Evolutionary conservation across 176 grass and related monocot genomes (phyloP), one percentile per base, ranked within the genome.

Genomic region (Oryza glumipatula): DNA sequence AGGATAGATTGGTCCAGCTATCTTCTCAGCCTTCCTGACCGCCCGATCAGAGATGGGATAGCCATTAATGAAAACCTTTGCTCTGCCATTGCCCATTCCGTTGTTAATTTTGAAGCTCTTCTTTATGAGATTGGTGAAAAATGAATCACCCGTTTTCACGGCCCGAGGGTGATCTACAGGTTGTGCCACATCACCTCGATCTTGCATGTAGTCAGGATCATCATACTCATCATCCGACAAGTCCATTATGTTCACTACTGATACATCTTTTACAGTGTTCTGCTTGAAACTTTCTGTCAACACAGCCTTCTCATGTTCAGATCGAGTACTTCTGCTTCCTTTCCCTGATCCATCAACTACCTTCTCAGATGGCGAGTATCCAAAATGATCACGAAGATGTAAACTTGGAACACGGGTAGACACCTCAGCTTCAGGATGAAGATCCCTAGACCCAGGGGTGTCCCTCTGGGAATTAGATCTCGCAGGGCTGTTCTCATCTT

Each of bases 11-110:
- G 87, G 89, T 32, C 97, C 97, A 12, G 94, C 91, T 82, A 82
- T 85, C 82, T 99, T 99, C 86, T 96, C 97, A 11, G 94, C 94
- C 88, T 94, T 99, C 84, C 93, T 99, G 46, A 94, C 58, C 15
- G 81, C 79, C 56, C 90, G 91, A 77, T 99, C 94, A 22, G 88
- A 86, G 11, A 99, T 89, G 47, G 86, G 86, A 86, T 91, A 90
- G 11, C 89, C 90, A 89, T 99, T 99, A 38, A 99, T 82, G 47
- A 89, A 99, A 49, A 96, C 90, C 85, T 88, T 96, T 43, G 76
- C 23, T 86, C 88, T 88, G 23, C 88, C 90, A 78, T 86, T 79
- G 33, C 73, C 78, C 7, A 80, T 83, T 39, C 83, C 87, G 7
- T 88, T 73, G 16, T 88, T 89, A 45, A 87, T 88, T 69, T 90